Percentiles rank a stretch among this genome's conserved stretches.
Evolutionary conservation across 225 moss, liverwort and hornwort species (phyloP).

Genomic region (Straminergon stramineum): DNA sequence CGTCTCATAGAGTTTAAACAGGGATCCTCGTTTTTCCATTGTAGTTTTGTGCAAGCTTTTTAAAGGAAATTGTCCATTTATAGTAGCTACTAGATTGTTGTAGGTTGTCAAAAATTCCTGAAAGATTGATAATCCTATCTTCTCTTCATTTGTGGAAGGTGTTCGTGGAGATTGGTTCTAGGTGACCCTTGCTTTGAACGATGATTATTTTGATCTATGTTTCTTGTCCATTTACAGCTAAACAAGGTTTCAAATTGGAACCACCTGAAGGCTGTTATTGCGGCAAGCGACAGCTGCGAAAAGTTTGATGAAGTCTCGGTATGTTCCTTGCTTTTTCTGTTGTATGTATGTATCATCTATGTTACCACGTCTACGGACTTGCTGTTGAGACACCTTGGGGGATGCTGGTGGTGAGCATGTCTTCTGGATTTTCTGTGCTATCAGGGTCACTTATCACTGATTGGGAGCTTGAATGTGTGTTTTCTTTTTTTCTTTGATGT

Average conservation of each 20-base stretch:
- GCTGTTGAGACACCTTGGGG: not conserved
- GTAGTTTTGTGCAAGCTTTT: not conserved
- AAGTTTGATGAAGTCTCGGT: constrained; percentile 28
- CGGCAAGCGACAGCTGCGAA: constrained; percentile 14
- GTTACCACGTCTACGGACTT: not conserved
- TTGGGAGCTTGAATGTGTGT: not conserved
- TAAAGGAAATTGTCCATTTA: not conserved
- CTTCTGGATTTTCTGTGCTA: not conserved
- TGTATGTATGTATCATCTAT: not conserved
- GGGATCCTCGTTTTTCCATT: not conserved
- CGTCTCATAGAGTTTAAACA: not conserved
- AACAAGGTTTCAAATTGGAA: constrained; percentile 38
- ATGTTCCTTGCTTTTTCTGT: not conserved
- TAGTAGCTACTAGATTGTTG: not conserved
- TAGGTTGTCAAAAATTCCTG: not conserved
- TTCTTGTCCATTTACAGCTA: constrained; percentile 1
- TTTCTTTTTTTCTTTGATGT: not conserved
- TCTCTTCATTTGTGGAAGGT: not conserved
- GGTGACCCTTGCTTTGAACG: not conserved
- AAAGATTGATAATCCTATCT: not conserved
- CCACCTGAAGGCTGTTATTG: constrained; percentile 41
- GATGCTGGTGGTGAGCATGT: not conserved
- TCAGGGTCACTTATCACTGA: not conserved
- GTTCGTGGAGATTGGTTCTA: not conserved
- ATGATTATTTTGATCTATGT: not conserved